Conservation (phyloP, 2,329 filamentous ascomycete species). For the Raffaelea arxii region DNA sequence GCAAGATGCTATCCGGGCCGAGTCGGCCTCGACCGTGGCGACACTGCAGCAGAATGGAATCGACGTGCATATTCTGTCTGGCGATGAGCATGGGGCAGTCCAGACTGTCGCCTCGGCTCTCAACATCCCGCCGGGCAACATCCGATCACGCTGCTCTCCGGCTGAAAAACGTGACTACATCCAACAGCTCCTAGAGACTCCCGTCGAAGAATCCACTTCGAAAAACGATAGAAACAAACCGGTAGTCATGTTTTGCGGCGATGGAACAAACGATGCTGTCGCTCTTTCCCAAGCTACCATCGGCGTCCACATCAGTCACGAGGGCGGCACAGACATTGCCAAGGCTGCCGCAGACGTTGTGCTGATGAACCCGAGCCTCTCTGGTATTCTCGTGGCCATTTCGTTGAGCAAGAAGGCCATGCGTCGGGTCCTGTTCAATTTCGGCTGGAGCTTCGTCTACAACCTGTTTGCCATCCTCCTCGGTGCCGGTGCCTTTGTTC, state of each 20-base stretch:
- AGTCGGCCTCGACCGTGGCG: conserved; percentile 25
- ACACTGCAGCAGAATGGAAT: conserved; percentile 23
- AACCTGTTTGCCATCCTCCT: conserved; percentile 60
- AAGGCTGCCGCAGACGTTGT: conserved; percentile 59
- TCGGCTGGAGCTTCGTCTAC: conserved; percentile 60
- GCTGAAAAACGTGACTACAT: conserved; percentile 37
- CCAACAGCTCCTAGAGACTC: conserved; percentile 28
- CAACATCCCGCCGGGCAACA: conserved; percentile 25
- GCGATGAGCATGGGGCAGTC: conserved; percentile 44
- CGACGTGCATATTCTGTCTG: conserved; percentile 38
- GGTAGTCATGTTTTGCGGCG: conserved; percentile 60
- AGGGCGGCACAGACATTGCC: conserved; percentile 44
- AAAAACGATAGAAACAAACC: too few species aligned
- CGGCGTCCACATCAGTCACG: conserved; percentile 55
- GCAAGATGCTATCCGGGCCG: conserved; percentile 33
- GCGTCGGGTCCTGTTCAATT: conserved; percentile 54
- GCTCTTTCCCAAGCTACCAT: conserved; percentile 63
- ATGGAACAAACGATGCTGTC: conserved; percentile 70
- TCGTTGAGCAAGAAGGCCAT: conserved; percentile 37
- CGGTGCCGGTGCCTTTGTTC: conserved; percentile 50
- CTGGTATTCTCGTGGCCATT: conserved; percentile 48
- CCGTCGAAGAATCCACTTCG: too few species aligned
- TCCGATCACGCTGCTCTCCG: conserved; percentile 33
- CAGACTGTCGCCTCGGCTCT: conserved; percentile 27
- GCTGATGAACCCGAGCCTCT: conserved; percentile 47